Base-by-base conservation (phyloP, 176 grass and related monocot species). In the Carex parvula region DNA sequence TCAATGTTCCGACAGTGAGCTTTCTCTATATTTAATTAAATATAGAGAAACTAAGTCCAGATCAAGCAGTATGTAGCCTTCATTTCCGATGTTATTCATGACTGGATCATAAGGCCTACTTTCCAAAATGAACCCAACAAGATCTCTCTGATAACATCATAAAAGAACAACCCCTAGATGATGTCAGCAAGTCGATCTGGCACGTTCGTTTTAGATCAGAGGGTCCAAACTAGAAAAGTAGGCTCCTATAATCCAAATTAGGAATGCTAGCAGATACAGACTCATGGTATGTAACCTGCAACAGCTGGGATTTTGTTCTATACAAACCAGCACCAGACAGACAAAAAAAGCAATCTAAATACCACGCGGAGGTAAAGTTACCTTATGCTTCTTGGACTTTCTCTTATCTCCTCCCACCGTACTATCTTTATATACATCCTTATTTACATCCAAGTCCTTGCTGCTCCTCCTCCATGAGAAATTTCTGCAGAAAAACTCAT, bases 401-500 rank as follows among this genome's bases (percentile, higher is more conserved):
- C 17, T 55, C 2, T 8, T 12, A 32, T 77, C 24, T 54, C 24
- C 24, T 32, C 22, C 50, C 50, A 48, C 46, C 12, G 16, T 32
- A 8, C 55, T 56, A 56, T 77, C 50, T 56, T 77, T 77, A 30
- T 50, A 32, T 30, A 21, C 33, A 56, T 77, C 50, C 55, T 77
- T 77, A 29, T 50, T 67, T 29, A 20, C 60, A 68, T 66, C 80
- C 32, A 30, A 67, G 6, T 44, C 24, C 63, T 82, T 83, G 21
- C 37, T 83, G 32, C 20, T 35, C 24, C 61, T 21, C 39, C 62
- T 83, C 80, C 80, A 83, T 67, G 62, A 50, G 8, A 83, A 46
- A 62, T 30, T 20, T 24, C 5, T 62, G 41, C 42, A 54, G 11
- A 67, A 48, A 65, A 83, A 53, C 79, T 64, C 60, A 22, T 81